Base-by-base conservation (phyloP, 2,329 filamentous ascomycete genomes). In the Fusarium sp. region DNA sequence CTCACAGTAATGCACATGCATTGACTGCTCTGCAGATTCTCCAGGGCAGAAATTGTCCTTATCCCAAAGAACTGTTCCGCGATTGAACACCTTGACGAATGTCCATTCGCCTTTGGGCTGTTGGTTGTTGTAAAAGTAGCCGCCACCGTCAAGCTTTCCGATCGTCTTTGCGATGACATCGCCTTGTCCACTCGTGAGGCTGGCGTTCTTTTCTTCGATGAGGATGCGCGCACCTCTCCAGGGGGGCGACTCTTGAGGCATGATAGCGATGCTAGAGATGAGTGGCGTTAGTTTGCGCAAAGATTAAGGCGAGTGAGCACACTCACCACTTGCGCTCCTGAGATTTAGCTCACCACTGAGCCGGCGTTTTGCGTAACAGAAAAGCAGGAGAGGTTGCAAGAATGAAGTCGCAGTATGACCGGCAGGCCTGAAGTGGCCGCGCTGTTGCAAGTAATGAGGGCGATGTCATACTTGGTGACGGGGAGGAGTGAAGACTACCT, bases 361-460 rank as follows among this genome's bases (percentile, higher is more conserved):
- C 12, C 2, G 22, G 3, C 22, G 42, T 22, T 35, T 22, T 0
- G 12, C 4, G 13, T 0, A n/a, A 22, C 14, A 1, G 2, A 4
- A 11, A 16, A 12, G n/a, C 9, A 24, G 10, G 4, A 7, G 2
- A 24, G 3, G 20, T 6, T 5, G 7, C 4, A 12, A 5, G 8
- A 39, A 12, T 12, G 10, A 35, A 35, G 2, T 11, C 4, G 3
- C 2, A 18, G 16, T 5, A 7, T 22, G 1, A 2, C 6, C 36
- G 4, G 2, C 2, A 22, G 0, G 15, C 26, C 7, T 12, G 22
- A 31, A 9, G 24, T 5, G 4, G 7, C 13, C 11, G 33, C 3
- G 6, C 1, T 47, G 26, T 15, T 24, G 24, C 10, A 1, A 22
- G 4, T 0, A 22, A 2, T 7, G 26, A 14, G 24, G 20, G 33